Conservation (phyloP, 75 land plant genomes). For the Sequoiadendron giganteum region DNA sequence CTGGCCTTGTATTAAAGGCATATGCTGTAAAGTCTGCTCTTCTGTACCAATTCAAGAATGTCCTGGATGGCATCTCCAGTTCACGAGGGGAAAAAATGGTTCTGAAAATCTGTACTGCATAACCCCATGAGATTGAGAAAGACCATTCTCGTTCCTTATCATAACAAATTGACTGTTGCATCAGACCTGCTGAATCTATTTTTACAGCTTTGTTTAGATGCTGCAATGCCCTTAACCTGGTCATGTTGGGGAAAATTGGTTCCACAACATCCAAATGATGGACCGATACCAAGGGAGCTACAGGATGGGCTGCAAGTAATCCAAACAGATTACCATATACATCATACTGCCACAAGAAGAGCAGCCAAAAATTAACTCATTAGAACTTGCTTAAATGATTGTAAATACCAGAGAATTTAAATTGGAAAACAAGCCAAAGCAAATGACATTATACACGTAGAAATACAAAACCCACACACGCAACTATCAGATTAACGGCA, state of each 20-base stretch:
- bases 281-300: constrained; percentile 52
- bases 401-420: not conserved
- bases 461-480: not conserved
- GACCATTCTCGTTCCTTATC: constrained; percentile 48
- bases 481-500: no score
- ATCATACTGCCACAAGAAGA: constrained; percentile 48
- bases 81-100: constrained; percentile 66
- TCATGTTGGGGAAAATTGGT: constrained; percentile 60
- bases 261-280: constrained; percentile 65
- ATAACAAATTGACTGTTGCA: constrained; percentile 78
- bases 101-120: constrained; percentile 52
- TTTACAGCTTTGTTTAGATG: constrained; percentile 42
- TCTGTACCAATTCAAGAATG: constrained; percentile 66
- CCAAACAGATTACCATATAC: constrained; percentile 57
- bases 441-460: not conserved
- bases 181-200: constrained; percentile 44
- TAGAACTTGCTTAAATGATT: not conserved
- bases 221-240: constrained; percentile 29
- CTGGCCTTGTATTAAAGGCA: constrained; percentile 65
- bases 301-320: constrained; percentile 59
- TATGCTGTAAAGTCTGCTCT: constrained; percentile 50
- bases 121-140: constrained; percentile 67
- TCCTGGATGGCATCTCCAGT: constrained; percentile 57
- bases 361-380: not conserved
- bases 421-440: not conserved